A percentile compares a stretch with the other conserved stretches of the same genome.
Conservation (phyloP, 2,329 filamentous ascomycete species). For the Hortaea werneckii region DNA sequence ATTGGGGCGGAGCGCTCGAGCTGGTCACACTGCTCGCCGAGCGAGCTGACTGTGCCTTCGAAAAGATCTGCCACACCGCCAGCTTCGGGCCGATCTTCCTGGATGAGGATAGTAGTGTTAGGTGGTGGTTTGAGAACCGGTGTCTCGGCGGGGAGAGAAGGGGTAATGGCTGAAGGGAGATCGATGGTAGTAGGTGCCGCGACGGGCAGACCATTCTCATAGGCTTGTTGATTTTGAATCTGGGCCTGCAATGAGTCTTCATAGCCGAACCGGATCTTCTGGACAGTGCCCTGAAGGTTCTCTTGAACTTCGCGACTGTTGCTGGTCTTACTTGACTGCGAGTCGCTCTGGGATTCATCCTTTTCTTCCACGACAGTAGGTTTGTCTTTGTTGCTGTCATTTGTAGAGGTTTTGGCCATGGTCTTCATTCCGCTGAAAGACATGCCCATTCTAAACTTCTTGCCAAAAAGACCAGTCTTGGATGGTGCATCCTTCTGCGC, state of each 20-base stretch:
- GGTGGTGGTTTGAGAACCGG: conserved; percentile 64
- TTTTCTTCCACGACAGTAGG: conserved; percentile 67
- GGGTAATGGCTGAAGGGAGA: conserved; percentile 55
- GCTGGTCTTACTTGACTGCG: conserved; percentile 42
- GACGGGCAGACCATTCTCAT: conserved; percentile 24
- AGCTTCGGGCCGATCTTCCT: conserved; percentile 53
- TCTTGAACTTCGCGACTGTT: conserved; percentile 68
- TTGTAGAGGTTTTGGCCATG: conserved; percentile 57
- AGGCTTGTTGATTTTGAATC: conserved; percentile 18
- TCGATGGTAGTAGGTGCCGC: conserved; percentile 25
- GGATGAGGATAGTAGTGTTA: conserved; percentile 53
- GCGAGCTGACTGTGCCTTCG: conserved; percentile 70
- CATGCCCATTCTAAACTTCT: conserved; percentile 65
- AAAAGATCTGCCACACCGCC: conserved; percentile 74
- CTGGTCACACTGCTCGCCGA: conserved; percentile 66
- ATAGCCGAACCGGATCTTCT: conserved; percentile 63
- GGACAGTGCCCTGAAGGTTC: conserved; percentile 61
- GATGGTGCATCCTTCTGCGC: conserved; percentile 43
- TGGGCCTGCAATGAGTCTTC: conserved; percentile 53
- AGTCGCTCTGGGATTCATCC: conserved; percentile 45
- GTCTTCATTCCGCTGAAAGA: conserved; percentile 72
- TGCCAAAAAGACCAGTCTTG: conserved; percentile 57
- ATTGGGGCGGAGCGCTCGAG: conserved; percentile 80
- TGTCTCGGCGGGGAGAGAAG: conserved; percentile 62
- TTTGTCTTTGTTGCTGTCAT: conserved; percentile 50